Evolutionary conservation across 352 stramenopile species (phyloP).

Genomic region (Elongisporangium prolatum): DNA sequence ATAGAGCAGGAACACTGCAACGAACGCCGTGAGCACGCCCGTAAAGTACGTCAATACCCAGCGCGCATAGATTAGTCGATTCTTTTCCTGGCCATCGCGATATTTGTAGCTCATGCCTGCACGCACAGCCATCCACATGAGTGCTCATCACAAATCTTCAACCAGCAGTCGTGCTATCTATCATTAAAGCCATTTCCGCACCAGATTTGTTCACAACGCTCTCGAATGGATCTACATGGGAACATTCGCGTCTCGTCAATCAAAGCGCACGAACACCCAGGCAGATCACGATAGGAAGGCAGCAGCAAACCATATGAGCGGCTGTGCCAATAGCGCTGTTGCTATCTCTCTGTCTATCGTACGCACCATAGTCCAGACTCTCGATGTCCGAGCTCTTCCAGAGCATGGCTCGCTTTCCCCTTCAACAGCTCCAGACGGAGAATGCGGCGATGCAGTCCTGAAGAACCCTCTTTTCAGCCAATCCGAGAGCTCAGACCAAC

Average conservation of each 20-base stretch:
- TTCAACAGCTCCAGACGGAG: not conserved
- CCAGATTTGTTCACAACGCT: constrained; percentile 84
- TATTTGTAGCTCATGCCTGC: constrained; percentile 72
- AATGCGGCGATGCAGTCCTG: not conserved
- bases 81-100: constrained; percentile 76
- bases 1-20: constrained; percentile 78
- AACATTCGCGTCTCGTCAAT: no score
- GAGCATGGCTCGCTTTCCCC: constrained; percentile 22
- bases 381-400: constrained; percentile 71
- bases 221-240: constrained; percentile 67
- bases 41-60: constrained; percentile 79
- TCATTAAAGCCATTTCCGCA: constrained; percentile 4
- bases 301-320: not conserved
- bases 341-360: not conserved
- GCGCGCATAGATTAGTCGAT: constrained; percentile 70
- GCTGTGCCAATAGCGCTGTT: not conserved
- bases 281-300: not conserved
- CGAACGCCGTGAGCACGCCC: constrained; percentile 66
- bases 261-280: not conserved
- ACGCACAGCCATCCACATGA: not conserved
- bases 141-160: not conserved
- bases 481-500: constrained; percentile 4
- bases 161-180: not conserved
- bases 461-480: constrained; percentile 11
- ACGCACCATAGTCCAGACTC: constrained; percentile 78